These are phyloP conservation scores for Colletotrichum horii DNA, from an alignment of 2,329 filamentous ascomycete genomes.

Conservation along the genomic window DNA sequence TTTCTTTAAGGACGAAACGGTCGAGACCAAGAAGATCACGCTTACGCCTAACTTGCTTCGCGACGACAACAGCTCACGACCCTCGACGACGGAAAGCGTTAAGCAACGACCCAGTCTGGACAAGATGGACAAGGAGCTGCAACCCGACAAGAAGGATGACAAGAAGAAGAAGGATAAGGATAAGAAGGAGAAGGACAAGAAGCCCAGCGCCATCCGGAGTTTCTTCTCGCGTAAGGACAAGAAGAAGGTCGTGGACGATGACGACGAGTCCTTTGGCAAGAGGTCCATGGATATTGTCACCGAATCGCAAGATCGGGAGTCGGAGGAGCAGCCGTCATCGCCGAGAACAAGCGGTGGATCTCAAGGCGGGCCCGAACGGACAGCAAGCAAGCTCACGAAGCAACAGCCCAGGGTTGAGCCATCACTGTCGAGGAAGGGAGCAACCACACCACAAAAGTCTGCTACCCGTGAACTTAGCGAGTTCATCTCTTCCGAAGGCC, in stretches of 20 bases:
- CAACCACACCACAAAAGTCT: constrained; percentile 32
- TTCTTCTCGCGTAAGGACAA: constrained; percentile 69
- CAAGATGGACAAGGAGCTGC: constrained; percentile 61
- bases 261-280: constrained; percentile 67
- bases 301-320: constrained; percentile 49
- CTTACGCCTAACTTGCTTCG: constrained; percentile 90
- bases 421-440: constrained; percentile 48
- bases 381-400: constrained; percentile 75
- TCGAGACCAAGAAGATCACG: constrained; percentile 96
- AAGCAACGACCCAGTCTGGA: constrained; percentile 75
- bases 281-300: constrained; percentile 61
- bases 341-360: constrained; percentile 25
- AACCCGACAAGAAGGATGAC: constrained; percentile 74
- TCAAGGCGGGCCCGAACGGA: constrained; percentile 51
- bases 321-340: constrained; percentile 47
- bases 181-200: constrained; percentile 74
- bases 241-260: constrained; percentile 61
- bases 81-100: constrained; percentile 60
- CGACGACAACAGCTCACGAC: constrained; percentile 68
- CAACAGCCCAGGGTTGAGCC: constrained; percentile 57
- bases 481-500: constrained; percentile 45
- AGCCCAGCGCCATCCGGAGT: constrained; percentile 60
- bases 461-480: constrained; percentile 46
- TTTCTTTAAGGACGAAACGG: constrained; percentile 95
- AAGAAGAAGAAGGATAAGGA: constrained; percentile 78